A percentile compares a stretch with the other conserved stretches of the same genome.
Conservation (phyloP, 805 yeast species). For the Yarrowia divulgata region DNA sequence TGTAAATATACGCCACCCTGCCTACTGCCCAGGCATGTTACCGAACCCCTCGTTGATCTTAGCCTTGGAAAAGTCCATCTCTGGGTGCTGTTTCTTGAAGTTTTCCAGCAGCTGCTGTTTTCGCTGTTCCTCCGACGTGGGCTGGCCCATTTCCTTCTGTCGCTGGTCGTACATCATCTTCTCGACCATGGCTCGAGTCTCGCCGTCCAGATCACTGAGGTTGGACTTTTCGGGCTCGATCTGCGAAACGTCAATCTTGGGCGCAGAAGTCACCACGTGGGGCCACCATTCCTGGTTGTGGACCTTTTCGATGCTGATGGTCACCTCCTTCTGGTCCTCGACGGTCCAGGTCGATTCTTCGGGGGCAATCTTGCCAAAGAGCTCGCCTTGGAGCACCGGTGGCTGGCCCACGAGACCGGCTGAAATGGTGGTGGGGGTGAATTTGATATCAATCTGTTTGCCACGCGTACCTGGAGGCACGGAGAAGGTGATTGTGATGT, state of each 20-base stretch:
- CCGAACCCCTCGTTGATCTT: slow-evolving; percentile 41
- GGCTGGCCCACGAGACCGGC: slow-evolving; percentile 45
- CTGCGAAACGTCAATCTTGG: slow-evolving; percentile 54
- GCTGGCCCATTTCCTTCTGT: slow-evolving; percentile 53
- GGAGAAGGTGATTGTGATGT: slow-evolving; percentile 51
- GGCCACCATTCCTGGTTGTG: slow-evolving; percentile 58
- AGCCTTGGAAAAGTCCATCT: slow-evolving; percentile 53
- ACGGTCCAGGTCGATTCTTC: slow-evolving; percentile 56
- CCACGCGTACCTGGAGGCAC: slow-evolving; percentile 51
- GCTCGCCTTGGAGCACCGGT: slow-evolving; percentile 49
- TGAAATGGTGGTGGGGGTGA: slow-evolving; percentile 44
- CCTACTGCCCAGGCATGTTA: too few species aligned
- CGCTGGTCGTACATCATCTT: slow-evolving; percentile 58
- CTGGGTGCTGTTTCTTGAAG: slow-evolving; percentile 56
- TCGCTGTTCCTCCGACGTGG: slow-evolving; percentile 52
- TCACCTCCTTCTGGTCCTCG: slow-evolving; percentile 52
- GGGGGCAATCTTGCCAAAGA: slow-evolving; percentile 49
- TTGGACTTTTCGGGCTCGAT: slow-evolving; percentile 54
- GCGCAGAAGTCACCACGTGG: slow-evolving; percentile 53
- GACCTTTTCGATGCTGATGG: slow-evolving; percentile 51
- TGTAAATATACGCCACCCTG: too few species aligned
- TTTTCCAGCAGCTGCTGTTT: slow-evolving; percentile 50
- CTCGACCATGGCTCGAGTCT: slow-evolving; percentile 56
- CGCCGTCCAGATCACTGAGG: slow-evolving; percentile 54
- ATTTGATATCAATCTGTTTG: slow-evolving; percentile 49